phyloP scores from a whole-genome alignment of 2,329 filamentous ascomycete species.

The Alternaria solani region DNA sequence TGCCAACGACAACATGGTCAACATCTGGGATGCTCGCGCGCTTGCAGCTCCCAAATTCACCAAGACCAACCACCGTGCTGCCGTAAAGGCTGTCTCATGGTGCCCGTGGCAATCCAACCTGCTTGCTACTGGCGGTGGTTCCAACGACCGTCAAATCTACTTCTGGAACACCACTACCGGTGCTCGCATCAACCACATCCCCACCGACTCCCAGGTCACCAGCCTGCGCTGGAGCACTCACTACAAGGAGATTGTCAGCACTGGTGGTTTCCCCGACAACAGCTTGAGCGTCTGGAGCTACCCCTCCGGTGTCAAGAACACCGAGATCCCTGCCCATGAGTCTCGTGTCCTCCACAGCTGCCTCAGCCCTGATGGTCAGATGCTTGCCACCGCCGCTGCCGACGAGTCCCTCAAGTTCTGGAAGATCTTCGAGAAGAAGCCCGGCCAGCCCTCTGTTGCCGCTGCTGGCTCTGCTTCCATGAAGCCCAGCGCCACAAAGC shows the following conservation, averaged over 20 bases:
- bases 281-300: constrained; percentile 99
- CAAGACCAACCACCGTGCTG: constrained; percentile 99
- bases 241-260: constrained; percentile 98
- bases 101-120: constrained; percentile 99
- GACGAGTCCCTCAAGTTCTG: constrained; percentile 99
- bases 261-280: constrained; percentile 98
- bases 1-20: constrained; percentile 98
- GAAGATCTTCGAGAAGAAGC: constrained; percentile 99
- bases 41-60: constrained; percentile 96
- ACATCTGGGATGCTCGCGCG: constrained; percentile 97
- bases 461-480: constrained; percentile 76
- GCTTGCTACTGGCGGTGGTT: constrained; percentile 93
- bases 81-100: constrained; percentile 97
- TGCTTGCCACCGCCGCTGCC: constrained; percentile 93
- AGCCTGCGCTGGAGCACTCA: constrained; percentile 94
- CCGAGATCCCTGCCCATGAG: constrained; percentile 98
- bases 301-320: constrained; percentile 93
- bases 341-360: constrained; percentile 96
- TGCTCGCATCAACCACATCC: constrained; percentile 97
- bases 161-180: constrained; percentile 99
- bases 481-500: constrained; percentile 83
- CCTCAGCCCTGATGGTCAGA: constrained; percentile 96
- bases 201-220: constrained; percentile 97
- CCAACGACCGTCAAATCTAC: constrained; percentile 97
- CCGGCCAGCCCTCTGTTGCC: constrained; percentile 71